These are phyloP conservation scores for Aspergillus ostianus DNA, from an alignment of 495 filamentous ascomycete species.

Conservation along the genomic window DNA sequence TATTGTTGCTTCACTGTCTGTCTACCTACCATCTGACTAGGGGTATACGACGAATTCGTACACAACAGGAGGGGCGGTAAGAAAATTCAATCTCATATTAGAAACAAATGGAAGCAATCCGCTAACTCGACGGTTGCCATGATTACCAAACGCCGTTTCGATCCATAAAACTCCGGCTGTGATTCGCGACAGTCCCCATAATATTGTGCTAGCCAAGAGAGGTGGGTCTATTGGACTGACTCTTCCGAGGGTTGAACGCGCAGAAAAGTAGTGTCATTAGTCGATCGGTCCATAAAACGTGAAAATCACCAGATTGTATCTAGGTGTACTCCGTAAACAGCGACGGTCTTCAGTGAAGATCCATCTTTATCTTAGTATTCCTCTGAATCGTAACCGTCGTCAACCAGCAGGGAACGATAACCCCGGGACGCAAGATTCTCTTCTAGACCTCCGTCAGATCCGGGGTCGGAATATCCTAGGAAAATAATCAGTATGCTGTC, in stretches of 20 bases:
- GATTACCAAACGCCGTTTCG: not conserved
- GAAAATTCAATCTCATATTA: not conserved
- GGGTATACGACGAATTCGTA: no score
- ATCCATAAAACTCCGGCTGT: not conserved
- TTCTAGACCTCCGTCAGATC: slow-evolving; percentile 78
- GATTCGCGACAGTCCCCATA: no score
- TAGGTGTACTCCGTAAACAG: slow-evolving; percentile 4
- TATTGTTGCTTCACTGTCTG: no score
- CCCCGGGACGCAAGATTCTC: slow-evolving; percentile 67
- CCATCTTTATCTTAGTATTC: slow-evolving; percentile 37
- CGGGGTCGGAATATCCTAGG: slow-evolving; percentile 77
- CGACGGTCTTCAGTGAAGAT: not conserved
- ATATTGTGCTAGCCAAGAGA: not conserved
- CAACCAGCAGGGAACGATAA: slow-evolving; percentile 49
- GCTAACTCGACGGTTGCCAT: not conserved
- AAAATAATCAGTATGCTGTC: slow-evolving; percentile 9
- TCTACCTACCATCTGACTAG: no score
- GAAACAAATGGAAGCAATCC: not conserved
- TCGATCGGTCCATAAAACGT: not conserved
- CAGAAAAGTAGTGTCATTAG: not conserved
- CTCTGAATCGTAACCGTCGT: slow-evolving; percentile 53
- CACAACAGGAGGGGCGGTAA: not conserved
- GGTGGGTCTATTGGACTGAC: not conserved
- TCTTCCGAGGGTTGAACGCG: not conserved
- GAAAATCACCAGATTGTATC: not conserved